These are phyloP conservation scores for Butyriboletus loyo DNA, from an alignment of 768 basidiomycete species.

Conservation along the genomic window DNA sequence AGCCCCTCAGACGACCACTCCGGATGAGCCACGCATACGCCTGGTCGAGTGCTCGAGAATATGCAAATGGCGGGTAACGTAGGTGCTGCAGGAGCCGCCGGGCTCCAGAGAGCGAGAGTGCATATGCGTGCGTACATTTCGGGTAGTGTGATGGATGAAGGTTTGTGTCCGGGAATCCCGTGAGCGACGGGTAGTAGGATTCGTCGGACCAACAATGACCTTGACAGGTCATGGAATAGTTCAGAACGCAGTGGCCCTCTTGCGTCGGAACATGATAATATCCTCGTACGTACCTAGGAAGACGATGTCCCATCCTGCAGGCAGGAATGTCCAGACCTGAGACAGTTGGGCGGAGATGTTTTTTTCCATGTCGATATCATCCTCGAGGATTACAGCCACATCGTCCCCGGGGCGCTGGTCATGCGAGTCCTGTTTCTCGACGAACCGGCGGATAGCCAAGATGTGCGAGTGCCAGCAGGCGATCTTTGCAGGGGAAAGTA, in stretches of 20 bases:
- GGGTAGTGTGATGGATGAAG: conserved; percentile 61
- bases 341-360: conserved; percentile 46
- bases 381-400: conserved; percentile 63
- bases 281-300: conserved; percentile 52
- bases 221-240: conserved; percentile 24
- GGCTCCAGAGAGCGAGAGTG: conserved; percentile 56
- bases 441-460: conserved; percentile 45
- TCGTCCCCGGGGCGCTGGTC: conserved; percentile 22
- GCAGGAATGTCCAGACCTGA: conserved; percentile 50
- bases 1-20: conserved; percentile 53
- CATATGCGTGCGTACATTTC: conserved; percentile 75
- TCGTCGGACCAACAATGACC: conserved; percentile 84
- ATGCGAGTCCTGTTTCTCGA: conserved; percentile 26
- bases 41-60: conserved; percentile 75
- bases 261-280: background rate
- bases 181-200: conserved; percentile 40
- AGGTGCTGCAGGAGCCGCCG: conserved; percentile 58
- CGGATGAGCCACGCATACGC: conserved; percentile 66
- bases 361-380: conserved; percentile 76
- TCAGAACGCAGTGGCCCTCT: background rate
- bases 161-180: conserved; percentile 15
- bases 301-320: conserved; percentile 67
- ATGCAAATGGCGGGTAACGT: conserved; percentile 64
- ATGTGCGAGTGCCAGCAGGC: conserved; percentile 76
- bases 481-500: conserved; percentile 57